Percentiles rank a stretch among this genome's conserved stretches.
phyloP scores from a whole-genome alignment of 2,329 filamentous ascomycete species.

The Exophiala sp. region DNA sequence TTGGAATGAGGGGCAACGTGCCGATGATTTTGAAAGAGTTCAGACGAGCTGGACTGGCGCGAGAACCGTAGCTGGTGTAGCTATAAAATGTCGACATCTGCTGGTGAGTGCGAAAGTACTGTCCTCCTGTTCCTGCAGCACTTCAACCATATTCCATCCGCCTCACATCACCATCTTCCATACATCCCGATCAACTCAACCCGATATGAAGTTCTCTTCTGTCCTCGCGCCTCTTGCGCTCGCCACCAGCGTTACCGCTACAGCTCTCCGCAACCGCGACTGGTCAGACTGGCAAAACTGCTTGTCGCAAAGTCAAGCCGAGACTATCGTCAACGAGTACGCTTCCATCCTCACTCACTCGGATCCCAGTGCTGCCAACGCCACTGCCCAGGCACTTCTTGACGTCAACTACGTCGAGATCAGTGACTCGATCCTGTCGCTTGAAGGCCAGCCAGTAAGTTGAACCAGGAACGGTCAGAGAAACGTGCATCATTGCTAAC shows the following conservation, averaged over 20 bases:
- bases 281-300: slow-evolving; percentile 3
- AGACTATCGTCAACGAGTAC: slow-evolving; percentile 20
- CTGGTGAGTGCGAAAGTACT: too few relatives aligned
- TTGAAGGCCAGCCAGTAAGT: slow-evolving; percentile 23
- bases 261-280: slow-evolving; percentile 6
- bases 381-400: slow-evolving; percentile 23
- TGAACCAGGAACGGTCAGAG: not conserved
- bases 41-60: too few relatives aligned
- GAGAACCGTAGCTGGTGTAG: too few relatives aligned
- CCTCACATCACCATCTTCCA: not conserved
- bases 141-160: not conserved
- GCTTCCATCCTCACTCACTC: slow-evolving; percentile 17
- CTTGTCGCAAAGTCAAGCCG: slow-evolving; percentile 11
- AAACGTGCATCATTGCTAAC: not conserved
- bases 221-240: slow-evolving; percentile 12
- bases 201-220: slow-evolving; percentile 14
- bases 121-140: not conserved
- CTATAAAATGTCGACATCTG: too few relatives aligned
- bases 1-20: too few relatives aligned
- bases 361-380: slow-evolving; percentile 19
- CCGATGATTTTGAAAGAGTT: too few relatives aligned
- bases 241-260: not conserved
- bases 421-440: slow-evolving; percentile 25
- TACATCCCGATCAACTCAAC: not conserved
- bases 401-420: slow-evolving; percentile 21